Base-by-base conservation (phyloP, 2,329 filamentous ascomycete genomes). In the Xylariaceae sp. region DNA sequence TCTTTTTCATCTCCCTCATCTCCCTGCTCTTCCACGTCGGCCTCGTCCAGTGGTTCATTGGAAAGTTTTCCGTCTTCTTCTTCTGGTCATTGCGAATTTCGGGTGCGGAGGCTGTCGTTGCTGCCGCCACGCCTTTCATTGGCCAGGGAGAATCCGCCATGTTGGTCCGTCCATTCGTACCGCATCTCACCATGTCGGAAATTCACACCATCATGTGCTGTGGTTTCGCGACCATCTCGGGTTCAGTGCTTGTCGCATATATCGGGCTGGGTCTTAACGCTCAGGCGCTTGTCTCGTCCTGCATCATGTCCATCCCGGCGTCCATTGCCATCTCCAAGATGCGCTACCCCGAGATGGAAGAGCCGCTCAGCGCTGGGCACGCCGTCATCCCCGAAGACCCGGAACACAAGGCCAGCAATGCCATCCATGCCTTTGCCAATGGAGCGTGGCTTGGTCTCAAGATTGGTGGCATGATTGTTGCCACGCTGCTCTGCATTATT, bases 1-100 rank as follows among this genome's bases (percentile, higher is more conserved):
- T 96, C 75, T 97, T 96, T 83, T 96, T 97, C 82, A 88, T 96
- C 53, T 84, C 91, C 1, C 78, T 96, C n/a, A 90, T 96, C 22
- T 89, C 95, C 71, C 82, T 96, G 13, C 72, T 95, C 41, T 95
- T 89, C 75, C 88, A 92, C 75, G 78, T 85, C 62, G 88, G 88
- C 2, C 77, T 91, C 57, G 75, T 96, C 48, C 91, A 96, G 73
- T 96, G 92, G 91, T 90, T 92, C 72, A 83, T 96, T 65, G 77
- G 79, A 61, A 96, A 96, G 72, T 89, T 94, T 63, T 90, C 92
- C 54, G 80, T 82, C 47, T 91, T 96, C 72, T 95, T 97, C 80
- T 95, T 93, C 81, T 96, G 90, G 88, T 81, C 78, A 42, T 86
- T 97, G 72, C 81, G 83, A 47, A 90, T 96, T 6, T 96, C 90